Base-by-base conservation (phyloP, 78 protist genomes). In the Acrasis kona region DNA sequence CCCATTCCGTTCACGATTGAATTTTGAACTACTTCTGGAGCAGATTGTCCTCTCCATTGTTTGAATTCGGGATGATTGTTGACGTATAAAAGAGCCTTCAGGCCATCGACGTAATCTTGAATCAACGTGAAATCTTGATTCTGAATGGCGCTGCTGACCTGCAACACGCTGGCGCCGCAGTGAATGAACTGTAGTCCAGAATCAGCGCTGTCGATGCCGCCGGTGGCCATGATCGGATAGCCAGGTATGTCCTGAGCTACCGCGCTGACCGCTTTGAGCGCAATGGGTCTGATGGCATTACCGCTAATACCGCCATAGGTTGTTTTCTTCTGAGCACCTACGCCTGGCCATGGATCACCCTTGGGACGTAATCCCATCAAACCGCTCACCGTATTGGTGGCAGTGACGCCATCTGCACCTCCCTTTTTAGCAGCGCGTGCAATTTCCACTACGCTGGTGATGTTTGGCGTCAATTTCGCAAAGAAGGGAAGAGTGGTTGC, bases 391-490 rank as follows among this genome's bases (percentile, higher is more conserved):
- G 83, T 77, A 79, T 95, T 95, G 85, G 86, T 89, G 42, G 95
- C 93, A 6, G 97, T 90, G 28, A 93, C 94, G 38, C 97, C 97
- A 12, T 77, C 64, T 4, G 93, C 96, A 19, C 96, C 97, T n/a
- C 96, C 96, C 41, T 65, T 83, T 70, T 81, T n/a, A 0, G 98
- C 98, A 30, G 92, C 94, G 50, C 10, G 10, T 0, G 96, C 97
- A 70, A 93, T 86, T 7, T 75, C 12, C 32, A 67, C 12, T 31
- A 71, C 5, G 39, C 41, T 84, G 0, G 97, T 91, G 30, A 93
- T 91, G 72, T 96, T 96, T 27, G 98, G 98, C 1, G 98, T 96
- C 34, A 96, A 40, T 83, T 96, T 96, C 70, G 92, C 92, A 81
- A 92, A 96, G 84, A 96, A 79, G 58, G 98, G 98, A 6, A 92